A percentile compares a stretch with the other conserved stretches of the same genome.
Conservation (phyloP, 2,329 filamentous ascomycete species). For the Aspergillus tubingensis region DNA sequence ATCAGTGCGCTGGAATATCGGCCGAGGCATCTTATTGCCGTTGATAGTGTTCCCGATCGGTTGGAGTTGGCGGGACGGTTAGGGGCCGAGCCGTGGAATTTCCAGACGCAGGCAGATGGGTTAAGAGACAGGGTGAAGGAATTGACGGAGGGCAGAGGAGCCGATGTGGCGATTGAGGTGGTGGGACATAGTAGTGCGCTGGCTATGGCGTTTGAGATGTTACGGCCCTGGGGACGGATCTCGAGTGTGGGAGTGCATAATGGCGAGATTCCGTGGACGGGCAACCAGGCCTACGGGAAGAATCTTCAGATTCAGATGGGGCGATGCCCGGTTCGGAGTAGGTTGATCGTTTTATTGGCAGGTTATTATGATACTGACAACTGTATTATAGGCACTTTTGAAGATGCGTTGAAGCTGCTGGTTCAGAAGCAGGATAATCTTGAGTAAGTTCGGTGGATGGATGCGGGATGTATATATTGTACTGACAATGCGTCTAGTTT, state of each 20-base stretch:
- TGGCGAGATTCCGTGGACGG: constrained; percentile 66
- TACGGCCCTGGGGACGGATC: constrained; percentile 71
- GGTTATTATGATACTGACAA: too few relatives aligned
- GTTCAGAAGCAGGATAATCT: constrained; percentile 65
- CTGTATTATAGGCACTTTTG: constrained; percentile 53
- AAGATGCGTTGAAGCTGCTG: constrained; percentile 63
- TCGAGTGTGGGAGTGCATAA: constrained; percentile 76
- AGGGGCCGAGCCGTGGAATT: constrained; percentile 80
- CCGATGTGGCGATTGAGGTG: constrained; percentile 79
- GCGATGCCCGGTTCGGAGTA: constrained; percentile 64
- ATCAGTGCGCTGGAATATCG: constrained; percentile 70
- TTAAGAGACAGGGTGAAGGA: constrained; percentile 63
- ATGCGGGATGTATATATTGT: not conserved
- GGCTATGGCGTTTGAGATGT: constrained; percentile 68
- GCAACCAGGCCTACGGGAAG: constrained; percentile 64
- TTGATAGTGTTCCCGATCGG: constrained; percentile 74
- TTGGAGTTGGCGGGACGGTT: constrained; percentile 69
- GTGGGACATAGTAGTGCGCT: constrained; percentile 69
- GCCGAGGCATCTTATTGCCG: constrained; percentile 72
- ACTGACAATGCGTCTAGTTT: constrained; percentile 53
- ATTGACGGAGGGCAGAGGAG: constrained; percentile 74
- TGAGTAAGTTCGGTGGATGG: constrained; percentile 52
- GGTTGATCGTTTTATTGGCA: not conserved
- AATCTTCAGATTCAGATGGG: constrained; percentile 74
- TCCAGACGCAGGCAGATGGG: constrained; percentile 63